Conservation (phyloP, 306 rosid species). For the Albizia julibrissin region DNA sequence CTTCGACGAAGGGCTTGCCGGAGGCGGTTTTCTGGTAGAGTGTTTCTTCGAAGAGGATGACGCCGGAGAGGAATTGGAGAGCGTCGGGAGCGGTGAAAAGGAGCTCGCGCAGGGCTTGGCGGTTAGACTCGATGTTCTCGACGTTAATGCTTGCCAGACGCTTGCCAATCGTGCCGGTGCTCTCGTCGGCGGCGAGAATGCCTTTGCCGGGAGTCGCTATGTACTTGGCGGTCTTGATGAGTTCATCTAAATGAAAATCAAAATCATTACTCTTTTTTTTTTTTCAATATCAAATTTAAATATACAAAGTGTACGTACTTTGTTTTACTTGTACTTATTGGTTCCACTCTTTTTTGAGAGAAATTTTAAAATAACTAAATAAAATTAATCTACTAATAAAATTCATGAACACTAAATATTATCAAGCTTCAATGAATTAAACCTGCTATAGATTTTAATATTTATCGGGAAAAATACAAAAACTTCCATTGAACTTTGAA, state of each 20-base stretch:
- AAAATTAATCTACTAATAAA: neutral
- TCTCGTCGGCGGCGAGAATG: conserved; percentile 74
- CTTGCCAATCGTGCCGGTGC: conserved; percentile 79
- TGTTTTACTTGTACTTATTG: too few species aligned
- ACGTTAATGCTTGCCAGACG: conserved; percentile 64
- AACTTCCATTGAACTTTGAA: neutral
- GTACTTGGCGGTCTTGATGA: conserved; percentile 65
- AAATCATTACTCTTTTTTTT: neutral
- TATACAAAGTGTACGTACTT: too few species aligned
- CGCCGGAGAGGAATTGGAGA: conserved; percentile 61
- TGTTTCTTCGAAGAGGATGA: conserved; percentile 75
- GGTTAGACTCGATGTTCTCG: conserved; percentile 66
- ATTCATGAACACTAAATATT: neutral
- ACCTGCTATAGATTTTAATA: neutral
- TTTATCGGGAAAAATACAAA: too few species aligned
- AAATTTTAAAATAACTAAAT: neutral
- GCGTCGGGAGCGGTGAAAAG: conserved; percentile 71
- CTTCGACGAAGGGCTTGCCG: conserved; percentile 65
- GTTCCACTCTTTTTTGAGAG: too few species aligned
- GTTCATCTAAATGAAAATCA: conserved; percentile 46
- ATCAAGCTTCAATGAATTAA: neutral
- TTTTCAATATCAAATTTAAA: too few species aligned
- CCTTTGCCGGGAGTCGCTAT: conserved; percentile 78
- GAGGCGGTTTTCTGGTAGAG: conserved; percentile 60
- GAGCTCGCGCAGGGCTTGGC: conserved; percentile 72